Percentiles rank a stretch among this genome's conserved stretches.
These are phyloP conservation scores for Pichia phayaonensis DNA, from an alignment of 805 yeast species.

Conservation along the genomic window DNA sequence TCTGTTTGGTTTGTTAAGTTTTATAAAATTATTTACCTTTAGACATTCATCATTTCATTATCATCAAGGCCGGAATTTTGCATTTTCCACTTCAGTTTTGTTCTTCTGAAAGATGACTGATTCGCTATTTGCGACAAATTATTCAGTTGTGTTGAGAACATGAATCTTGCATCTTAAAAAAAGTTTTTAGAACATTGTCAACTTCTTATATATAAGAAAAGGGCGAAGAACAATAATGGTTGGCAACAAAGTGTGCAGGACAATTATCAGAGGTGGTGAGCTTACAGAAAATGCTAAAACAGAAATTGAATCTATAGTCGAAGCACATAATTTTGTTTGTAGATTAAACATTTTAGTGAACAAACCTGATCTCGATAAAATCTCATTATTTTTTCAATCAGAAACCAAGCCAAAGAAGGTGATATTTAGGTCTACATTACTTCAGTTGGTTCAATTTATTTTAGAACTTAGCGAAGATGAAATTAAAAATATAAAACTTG, in stretches of 20 bases:
- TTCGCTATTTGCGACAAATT: neutral
- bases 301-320: slow-evolving; percentile 1
- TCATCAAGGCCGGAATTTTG: neutral
- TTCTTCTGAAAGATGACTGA: neutral
- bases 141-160: neutral
- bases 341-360: slow-evolving; percentile 15
- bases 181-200: neutral
- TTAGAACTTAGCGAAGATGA: neutral
- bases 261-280: slow-evolving; percentile 1
- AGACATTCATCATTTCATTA: neutral
- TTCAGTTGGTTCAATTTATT: neutral
- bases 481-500: slow-evolving; percentile 9
- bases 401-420: neutral
- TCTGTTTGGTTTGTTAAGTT: too few relatives aligned
- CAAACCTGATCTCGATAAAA: neutral
- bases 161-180: neutral
- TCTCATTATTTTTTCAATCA: neutral
- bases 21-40: neutral
- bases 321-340: slow-evolving; percentile 23
- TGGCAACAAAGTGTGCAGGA: neutral
- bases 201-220: too few relatives aligned
- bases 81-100: neutral
- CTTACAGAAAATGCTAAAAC: neutral
- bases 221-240: neutral
- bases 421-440: neutral